A percentile compares a stretch with the other conserved stretches of the same genome.
Conservation (phyloP, 1,139 yeast species). For the Pichia terricola region DNA sequence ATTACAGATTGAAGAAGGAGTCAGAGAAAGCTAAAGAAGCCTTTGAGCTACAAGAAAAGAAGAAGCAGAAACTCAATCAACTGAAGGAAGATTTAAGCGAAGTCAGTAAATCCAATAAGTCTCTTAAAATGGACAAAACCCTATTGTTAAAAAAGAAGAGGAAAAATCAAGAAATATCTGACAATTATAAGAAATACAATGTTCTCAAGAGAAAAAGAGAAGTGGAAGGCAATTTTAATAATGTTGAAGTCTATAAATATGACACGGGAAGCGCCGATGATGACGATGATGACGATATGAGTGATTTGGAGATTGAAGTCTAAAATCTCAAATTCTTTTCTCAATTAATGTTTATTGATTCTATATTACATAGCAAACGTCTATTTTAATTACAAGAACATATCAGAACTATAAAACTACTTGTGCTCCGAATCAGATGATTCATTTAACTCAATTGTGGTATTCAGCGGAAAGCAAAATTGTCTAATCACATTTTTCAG, state of each 20-base stretch:
- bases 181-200: neutral
- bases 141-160: neutral
- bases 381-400: too few species aligned
- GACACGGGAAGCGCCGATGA: constrained; percentile 4
- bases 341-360: too few species aligned
- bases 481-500: constrained; percentile 44
- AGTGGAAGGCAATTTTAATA: neutral
- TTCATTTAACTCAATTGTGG: constrained; percentile 4
- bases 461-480: constrained; percentile 28
- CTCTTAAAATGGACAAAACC: constrained; percentile 4
- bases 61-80: constrained; percentile 9
- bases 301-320: neutral
- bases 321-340: too few species aligned
- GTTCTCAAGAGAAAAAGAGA: neutral
- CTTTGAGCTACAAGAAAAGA: constrained; percentile 6
- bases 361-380: too few species aligned
- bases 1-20: constrained; percentile 13
- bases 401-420: too few species aligned
- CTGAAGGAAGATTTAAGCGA: constrained; percentile 1
- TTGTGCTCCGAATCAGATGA: neutral
- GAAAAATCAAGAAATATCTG: constrained; percentile 7
- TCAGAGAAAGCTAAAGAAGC: constrained; percentile 5
- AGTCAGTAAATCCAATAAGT: constrained; percentile 7
- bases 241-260: neutral
- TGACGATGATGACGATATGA: neutral